Evolutionary conservation across 495 filamentous ascomycete species (phyloP).

Genomic region (Penicillium riverlandense): DNA sequence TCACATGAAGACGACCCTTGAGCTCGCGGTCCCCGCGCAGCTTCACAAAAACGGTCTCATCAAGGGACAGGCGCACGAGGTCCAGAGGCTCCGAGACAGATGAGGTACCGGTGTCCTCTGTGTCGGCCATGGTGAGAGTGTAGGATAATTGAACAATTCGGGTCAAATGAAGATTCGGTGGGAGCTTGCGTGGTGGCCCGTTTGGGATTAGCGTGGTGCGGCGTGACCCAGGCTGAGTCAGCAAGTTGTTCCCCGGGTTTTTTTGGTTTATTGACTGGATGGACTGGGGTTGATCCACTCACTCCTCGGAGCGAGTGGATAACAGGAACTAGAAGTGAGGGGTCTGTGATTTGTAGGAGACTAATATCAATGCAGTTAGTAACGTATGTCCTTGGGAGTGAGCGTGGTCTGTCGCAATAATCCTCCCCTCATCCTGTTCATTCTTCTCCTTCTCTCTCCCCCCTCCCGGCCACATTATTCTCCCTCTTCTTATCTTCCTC

Average conservation of each 20-base stretch:
- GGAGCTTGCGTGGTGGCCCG: conserved; percentile 11
- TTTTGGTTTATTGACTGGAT: not conserved
- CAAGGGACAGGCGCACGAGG: conserved; percentile 85
- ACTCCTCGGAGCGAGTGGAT: not conserved
- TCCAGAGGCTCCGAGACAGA: conserved; percentile 85
- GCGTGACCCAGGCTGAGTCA: conserved; percentile 9
- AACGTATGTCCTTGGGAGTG: no score
- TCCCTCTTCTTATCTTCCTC: not conserved
- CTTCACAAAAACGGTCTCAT: conserved; percentile 97
- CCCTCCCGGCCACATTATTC: not conserved
- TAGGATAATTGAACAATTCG: not conserved
- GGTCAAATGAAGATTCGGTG: not conserved
- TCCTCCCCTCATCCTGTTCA: no score
- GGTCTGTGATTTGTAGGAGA: no score
- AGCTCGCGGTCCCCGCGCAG: conserved; percentile 90
- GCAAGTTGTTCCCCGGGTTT: conserved; percentile 12
- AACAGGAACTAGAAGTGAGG: no score
- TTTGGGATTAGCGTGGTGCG: conserved; percentile 9
- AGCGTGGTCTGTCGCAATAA: no score
- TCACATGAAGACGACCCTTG: conserved; percentile 87
- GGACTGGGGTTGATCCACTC: conserved; percentile 1
- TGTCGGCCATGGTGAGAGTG: conserved; percentile 57
- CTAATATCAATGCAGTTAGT: no score
- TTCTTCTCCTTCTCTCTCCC: conserved; percentile 5
- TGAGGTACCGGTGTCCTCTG: conserved; percentile 52